These are phyloP conservation scores for Hemerocallis citrina DNA, from an alignment of 106 monocot species.

Conservation along the genomic window DNA sequence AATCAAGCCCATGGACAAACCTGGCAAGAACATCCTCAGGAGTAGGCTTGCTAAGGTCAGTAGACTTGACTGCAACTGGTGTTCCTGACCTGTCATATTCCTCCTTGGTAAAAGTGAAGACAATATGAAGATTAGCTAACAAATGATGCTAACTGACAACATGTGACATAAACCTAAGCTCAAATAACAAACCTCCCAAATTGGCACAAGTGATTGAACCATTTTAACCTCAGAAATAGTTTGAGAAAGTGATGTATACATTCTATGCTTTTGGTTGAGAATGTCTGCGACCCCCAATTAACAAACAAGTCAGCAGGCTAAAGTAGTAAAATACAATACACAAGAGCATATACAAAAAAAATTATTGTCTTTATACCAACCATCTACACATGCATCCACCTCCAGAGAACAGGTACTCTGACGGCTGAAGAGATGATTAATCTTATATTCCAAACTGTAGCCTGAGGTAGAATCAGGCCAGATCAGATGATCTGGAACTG, in stretches of 20 bases:
- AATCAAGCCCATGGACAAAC: conserved; percentile 40
- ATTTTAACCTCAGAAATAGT: conserved; percentile 55
- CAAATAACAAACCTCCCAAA: conserved; percentile 80
- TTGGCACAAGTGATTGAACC: conserved; percentile 91
- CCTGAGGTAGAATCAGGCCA: conserved; percentile 28
- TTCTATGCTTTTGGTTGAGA: conserved; percentile 68
- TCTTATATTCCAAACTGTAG: conserved; percentile 7
- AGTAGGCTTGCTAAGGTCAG: conserved; percentile 31
- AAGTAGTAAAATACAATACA: not conserved
- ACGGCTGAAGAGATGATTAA: conserved; percentile 23
- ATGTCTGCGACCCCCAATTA: conserved; percentile 61
- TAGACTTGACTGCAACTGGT: conserved; percentile 23
- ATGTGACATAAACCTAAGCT: not conserved
- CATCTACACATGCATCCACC: conserved; percentile 70
- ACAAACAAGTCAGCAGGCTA: conserved; percentile 9
- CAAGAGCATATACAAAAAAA: not conserved
- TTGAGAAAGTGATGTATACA: conserved; percentile 84
- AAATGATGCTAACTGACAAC: not conserved
- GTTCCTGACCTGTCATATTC: conserved; percentile 55
- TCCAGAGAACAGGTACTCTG: conserved; percentile 86
- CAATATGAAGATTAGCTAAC: conserved; percentile 7
- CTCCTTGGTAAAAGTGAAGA: conserved; percentile 39
- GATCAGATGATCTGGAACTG: conserved; percentile 36
- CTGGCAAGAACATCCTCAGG: conserved; percentile 35
- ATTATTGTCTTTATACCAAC: conserved; percentile 19